Conservation (phyloP, 371 early-diverging fungal genomes). For the Mucor circinelloides region DNA sequence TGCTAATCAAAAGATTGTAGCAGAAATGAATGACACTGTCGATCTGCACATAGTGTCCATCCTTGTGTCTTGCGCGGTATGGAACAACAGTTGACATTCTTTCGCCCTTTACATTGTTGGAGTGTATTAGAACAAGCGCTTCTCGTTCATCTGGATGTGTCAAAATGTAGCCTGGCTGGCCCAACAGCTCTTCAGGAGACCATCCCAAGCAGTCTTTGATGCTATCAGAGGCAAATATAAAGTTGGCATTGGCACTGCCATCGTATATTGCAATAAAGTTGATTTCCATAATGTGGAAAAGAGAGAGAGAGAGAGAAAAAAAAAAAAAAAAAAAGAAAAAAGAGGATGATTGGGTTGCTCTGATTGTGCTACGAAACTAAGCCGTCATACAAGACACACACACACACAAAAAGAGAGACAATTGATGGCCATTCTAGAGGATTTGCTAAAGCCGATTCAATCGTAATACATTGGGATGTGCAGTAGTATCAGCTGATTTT, state of each 20-base stretch:
- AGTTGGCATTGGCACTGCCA: constrained; percentile 45
- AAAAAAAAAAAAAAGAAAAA: not conserved
- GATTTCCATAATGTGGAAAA: constrained; percentile 14
- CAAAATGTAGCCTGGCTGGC: constrained; percentile 43
- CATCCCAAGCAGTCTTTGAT: constrained; percentile 52
- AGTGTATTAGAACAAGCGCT: constrained; percentile 38
- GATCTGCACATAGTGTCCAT: constrained; percentile 34
- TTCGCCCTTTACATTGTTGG: constrained; percentile 50
- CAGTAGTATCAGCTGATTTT: not conserved
- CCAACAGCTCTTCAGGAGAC: constrained; percentile 50
- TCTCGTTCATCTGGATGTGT: constrained; percentile 49
- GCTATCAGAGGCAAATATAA: constrained; percentile 54
- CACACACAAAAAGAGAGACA: not conserved
- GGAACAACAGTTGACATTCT: constrained; percentile 37
- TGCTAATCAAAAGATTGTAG: constrained; percentile 32
- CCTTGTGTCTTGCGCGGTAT: constrained; percentile 36
- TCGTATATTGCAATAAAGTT: constrained; percentile 63
- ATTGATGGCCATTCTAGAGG: not conserved
- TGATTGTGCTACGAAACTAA: not conserved
- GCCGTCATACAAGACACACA: not conserved
- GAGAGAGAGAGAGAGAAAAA: not conserved
- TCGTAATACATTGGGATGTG: no score
- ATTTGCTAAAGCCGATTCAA: not conserved
- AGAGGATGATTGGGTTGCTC: not conserved
- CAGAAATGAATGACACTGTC: constrained; percentile 42